Conservation (phyloP, 345 rosid genomes). For the Laguncularia racemosa region DNA sequence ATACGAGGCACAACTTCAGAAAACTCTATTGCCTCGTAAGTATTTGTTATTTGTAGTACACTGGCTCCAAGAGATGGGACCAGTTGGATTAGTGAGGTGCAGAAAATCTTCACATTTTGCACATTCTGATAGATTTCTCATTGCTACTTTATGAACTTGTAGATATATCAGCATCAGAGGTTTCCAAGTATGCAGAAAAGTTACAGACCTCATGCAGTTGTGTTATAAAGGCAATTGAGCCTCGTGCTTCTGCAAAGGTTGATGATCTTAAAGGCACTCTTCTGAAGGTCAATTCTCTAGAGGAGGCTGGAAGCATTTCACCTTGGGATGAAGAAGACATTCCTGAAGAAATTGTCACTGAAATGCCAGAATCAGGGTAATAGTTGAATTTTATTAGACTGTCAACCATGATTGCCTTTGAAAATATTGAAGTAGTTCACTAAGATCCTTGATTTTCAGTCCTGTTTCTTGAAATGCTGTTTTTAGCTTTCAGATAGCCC, state of each 20-base stretch:
- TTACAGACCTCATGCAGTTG: conserved; percentile 63
- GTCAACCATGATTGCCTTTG: conserved; percentile 1
- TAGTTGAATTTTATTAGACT: conserved; percentile 7
- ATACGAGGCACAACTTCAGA: conserved; percentile 84
- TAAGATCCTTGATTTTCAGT: neutral
- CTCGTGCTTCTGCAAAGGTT: conserved; percentile 51
- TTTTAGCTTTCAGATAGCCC: no score
- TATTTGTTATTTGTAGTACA: neutral
- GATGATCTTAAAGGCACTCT: conserved; percentile 56
- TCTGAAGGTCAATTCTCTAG: conserved; percentile 47
- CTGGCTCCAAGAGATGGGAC: no score
- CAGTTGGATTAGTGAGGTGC: no score
- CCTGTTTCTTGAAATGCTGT: neutral
- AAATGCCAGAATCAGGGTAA: conserved; percentile 76
- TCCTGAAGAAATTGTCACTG: conserved; percentile 72
- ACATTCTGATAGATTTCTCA: neutral
- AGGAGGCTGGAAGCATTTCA: conserved; percentile 48
- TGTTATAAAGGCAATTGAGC: conserved; percentile 80
- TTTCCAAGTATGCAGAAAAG: conserved; percentile 71
- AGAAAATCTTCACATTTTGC: no score
- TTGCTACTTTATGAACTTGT: conserved; percentile 11
- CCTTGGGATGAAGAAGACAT: conserved; percentile 85
- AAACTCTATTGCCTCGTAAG: conserved; percentile 83
- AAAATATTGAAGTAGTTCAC: neutral
- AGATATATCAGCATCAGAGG: conserved; percentile 78